Conservation (phyloP, 345 rosid genomes). For the Sonneratia caseolaris region DNA sequence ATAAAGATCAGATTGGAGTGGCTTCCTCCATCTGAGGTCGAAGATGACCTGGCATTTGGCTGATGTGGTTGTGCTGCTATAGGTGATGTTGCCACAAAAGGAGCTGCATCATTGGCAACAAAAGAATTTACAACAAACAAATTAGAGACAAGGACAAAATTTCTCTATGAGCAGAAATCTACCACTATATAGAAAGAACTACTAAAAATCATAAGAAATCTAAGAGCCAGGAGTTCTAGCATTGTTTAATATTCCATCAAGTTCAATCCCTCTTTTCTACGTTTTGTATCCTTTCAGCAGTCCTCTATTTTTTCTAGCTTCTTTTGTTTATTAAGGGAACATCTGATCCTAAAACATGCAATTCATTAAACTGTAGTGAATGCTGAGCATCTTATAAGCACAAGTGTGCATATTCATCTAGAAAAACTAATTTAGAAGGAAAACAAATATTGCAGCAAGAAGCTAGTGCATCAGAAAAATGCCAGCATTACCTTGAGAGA, state of each 20-base stretch:
- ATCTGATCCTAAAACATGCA: background rate
- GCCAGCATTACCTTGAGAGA: slow-evolving; percentile 57
- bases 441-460: background rate
- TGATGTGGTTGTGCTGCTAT: slow-evolving; percentile 35
- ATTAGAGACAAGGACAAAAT: background rate
- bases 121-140: slow-evolving; percentile 1
- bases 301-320: background rate
- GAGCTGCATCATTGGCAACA: slow-evolving; percentile 36
- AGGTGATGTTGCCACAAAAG: slow-evolving; percentile 46
- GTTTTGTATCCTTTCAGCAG: background rate
- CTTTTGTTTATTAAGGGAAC: background rate
- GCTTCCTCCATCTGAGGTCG: slow-evolving; percentile 37
- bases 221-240: background rate
- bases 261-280: background rate
- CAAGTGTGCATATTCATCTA: background rate
- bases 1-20: slow-evolving; percentile 53
- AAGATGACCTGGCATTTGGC: slow-evolving; percentile 27
- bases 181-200: background rate
- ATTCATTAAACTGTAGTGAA: background rate
- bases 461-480: background rate
- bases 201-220: background rate
- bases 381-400: background rate
- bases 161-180: background rate
- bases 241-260: background rate
- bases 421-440: background rate